These are phyloP conservation scores for Pulveroboletus sp. DNA, from an alignment of 768 basidiomycete species.

Conservation along the genomic window DNA sequence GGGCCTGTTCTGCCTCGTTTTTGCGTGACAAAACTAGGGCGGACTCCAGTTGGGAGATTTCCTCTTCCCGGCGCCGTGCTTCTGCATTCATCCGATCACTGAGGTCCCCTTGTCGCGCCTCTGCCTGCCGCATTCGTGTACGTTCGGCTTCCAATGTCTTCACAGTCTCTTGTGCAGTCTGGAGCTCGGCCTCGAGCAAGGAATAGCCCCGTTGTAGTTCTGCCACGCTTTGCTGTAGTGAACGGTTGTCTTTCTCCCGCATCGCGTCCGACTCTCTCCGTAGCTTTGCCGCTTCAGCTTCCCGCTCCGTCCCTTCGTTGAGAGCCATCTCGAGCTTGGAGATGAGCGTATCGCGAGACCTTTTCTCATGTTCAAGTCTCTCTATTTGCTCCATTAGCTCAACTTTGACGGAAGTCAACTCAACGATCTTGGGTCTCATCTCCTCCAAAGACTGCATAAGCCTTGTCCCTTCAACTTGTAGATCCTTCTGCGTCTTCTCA, in stretches of 20 bases:
- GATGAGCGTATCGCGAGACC: conserved; percentile 53
- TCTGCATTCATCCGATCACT: conserved; percentile 47
- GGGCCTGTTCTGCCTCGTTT: conserved; percentile 56
- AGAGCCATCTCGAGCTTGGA: conserved; percentile 57
- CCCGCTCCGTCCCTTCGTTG: conserved; percentile 49
- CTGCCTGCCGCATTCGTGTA: conserved; percentile 52
- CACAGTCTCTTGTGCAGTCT: conserved; percentile 47
- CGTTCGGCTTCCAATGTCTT: conserved; percentile 63
- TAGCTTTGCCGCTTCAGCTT: conserved; percentile 42
- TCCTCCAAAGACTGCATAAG: conserved; percentile 81
- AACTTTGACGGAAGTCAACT: conserved; percentile 68
- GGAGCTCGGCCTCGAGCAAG: conserved; percentile 59
- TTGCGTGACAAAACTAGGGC: conserved; percentile 47
- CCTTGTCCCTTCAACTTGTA: conserved; percentile 73
- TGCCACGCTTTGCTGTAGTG: conserved; percentile 44
- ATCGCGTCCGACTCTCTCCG: conserved; percentile 41
- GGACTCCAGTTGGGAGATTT: conserved; percentile 46
- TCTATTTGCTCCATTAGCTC: conserved; percentile 64
- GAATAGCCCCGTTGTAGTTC: conserved; percentile 61
- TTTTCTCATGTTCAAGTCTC: conserved; percentile 48
- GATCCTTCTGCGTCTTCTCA: conserved; percentile 62
- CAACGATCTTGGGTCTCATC: conserved; percentile 80
- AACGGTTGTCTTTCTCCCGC: conserved; percentile 49
- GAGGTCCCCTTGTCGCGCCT: conserved; percentile 51
- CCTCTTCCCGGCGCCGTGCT: conserved; percentile 47